Evolutionary conservation across 2,329 filamentous ascomycete genomes (phyloP).

Genomic region (Aspergillus eucalypticola): DNA sequence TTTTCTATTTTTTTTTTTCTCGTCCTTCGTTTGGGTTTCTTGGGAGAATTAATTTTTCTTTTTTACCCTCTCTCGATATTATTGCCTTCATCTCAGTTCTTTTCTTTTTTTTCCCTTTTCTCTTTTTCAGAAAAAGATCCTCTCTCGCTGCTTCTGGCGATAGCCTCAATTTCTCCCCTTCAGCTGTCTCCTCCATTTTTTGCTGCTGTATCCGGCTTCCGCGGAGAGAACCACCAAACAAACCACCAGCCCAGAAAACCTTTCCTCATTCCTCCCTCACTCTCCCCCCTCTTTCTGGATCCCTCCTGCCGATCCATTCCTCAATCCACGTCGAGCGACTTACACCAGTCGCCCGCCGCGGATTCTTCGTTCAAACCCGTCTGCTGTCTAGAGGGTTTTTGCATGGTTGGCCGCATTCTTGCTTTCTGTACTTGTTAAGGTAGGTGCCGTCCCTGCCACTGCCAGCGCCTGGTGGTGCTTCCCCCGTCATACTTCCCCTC

Average conservation of each 20-base stretch:
- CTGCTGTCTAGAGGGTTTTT: slow-evolving; percentile 2
- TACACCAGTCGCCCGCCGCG: slow-evolving; percentile 11
- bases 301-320: slow-evolving; percentile 43
- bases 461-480: slow-evolving; percentile 2
- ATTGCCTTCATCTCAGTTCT: slow-evolving; percentile 9
- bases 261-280: slow-evolving; percentile 3
- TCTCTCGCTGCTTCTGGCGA: slow-evolving; percentile 1
- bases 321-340: slow-evolving; percentile 15
- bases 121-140: not conserved
- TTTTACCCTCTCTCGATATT: not conserved
- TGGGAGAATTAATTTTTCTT: not conserved
- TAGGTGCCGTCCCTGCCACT: slow-evolving; percentile 6
- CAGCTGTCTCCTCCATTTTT: not conserved
- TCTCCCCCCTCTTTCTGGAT: slow-evolving; percentile 19
- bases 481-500: slow-evolving; percentile 8
- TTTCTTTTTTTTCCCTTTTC: slow-evolving; percentile 3
- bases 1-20: slow-evolving; percentile 8
- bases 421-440: slow-evolving; percentile 17
- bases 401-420: slow-evolving; percentile 26
- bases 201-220: not conserved
- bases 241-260: not conserved
- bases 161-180: slow-evolving; percentile 6
- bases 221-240: not conserved
- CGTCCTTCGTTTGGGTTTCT: slow-evolving; percentile 5
- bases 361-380: not conserved